Base-by-base conservation (phyloP, 495 filamentous ascomycete species). In the Hypoxylon perforatum region DNA sequence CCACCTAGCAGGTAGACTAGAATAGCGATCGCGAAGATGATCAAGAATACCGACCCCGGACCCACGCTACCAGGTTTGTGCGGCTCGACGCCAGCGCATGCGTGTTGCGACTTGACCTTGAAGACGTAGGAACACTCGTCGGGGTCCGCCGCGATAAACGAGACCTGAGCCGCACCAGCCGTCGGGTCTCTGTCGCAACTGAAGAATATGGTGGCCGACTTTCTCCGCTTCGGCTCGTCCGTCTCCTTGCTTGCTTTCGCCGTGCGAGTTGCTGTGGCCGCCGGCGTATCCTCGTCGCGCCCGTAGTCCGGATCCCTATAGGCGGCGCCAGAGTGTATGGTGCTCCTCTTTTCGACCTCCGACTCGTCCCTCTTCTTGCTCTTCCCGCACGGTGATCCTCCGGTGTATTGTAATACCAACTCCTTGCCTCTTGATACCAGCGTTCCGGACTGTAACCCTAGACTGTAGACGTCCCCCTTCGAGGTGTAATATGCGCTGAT, bases 51-150 rank as follows among this genome's bases (percentile, higher is more conserved):
- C 21, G 91, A 92, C 6, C 85, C 90, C 0, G 96, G 94, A 12
- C 92, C 92, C 12, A 97, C 85, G 72, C 76, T 92, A 80, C 75
- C 85, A 73, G 71, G 85, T 79, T 75, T 88, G 79, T 82, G 88
- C 67, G 81, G 86, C 78, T 75, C 82, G 0, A 82, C 80, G 36
- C 73, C 76, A 5, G 91, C 90, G 74, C 96, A 99, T 7, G 93
- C 94, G 38, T 92, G 88, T 45, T 85, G 84, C 45, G 92, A 93
- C 57, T 94, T 91, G n/a, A 93, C 87, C 75, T 97, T 93, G 78
- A 99, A 99, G 76, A 96, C 91, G 78, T 97, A 99, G n/a, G 91
- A 86, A 81, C 96, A 99, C 48, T 92, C 87, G 70, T 97, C 92
- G 4, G 86, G 86, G 76, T 90, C 89, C 18, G 90, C 86, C 57